Evolutionary conservation across 768 basidiomycete genomes (phyloP).

Genomic region (Termitomyces sp.): DNA sequence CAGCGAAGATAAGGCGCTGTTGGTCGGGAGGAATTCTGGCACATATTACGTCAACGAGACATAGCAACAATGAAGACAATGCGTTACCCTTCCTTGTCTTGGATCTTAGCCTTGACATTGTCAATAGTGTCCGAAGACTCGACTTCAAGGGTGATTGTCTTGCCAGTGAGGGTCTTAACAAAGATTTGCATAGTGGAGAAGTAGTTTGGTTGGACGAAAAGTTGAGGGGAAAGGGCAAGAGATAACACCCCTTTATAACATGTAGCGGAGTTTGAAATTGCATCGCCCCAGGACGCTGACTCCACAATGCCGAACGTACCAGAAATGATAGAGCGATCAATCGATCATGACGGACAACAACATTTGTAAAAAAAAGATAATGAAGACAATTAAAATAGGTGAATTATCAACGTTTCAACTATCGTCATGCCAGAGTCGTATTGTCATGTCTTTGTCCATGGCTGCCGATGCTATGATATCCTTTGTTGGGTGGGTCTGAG

Average conservation of each 20-base stretch:
- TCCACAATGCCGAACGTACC: slow-evolving; percentile 14
- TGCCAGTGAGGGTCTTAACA: slow-evolving; percentile 60
- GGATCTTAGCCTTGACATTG: slow-evolving; percentile 79
- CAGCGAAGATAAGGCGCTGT: slow-evolving; percentile 77
- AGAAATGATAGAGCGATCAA: slow-evolving; percentile 45
- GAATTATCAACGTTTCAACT: slow-evolving; percentile 8
- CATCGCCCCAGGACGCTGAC: slow-evolving; percentile 21
- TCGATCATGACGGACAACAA: neutral
- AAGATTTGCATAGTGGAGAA: slow-evolving; percentile 41
- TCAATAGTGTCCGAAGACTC: slow-evolving; percentile 71
- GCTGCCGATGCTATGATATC: slow-evolving; percentile 84
- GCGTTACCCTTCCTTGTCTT: slow-evolving; percentile 80
- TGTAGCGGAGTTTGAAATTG: slow-evolving; percentile 36
- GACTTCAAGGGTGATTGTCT: slow-evolving; percentile 76
- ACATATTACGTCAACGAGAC: slow-evolving; percentile 8
- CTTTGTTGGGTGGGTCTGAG: slow-evolving; percentile 71
- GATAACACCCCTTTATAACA: slow-evolving; percentile 22
- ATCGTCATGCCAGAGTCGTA: slow-evolving; percentile 75
- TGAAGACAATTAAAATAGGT: no score
- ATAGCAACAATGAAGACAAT: neutral
- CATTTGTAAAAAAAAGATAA: no score
- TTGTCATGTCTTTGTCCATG: slow-evolving; percentile 84
- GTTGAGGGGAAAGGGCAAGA: neutral
- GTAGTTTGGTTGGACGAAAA: neutral
- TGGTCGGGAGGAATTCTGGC: slow-evolving; percentile 71